phyloP scores from a whole-genome alignment of 2,329 filamentous ascomycete species.

The Zymoseptoria pseudotritici region DNA sequence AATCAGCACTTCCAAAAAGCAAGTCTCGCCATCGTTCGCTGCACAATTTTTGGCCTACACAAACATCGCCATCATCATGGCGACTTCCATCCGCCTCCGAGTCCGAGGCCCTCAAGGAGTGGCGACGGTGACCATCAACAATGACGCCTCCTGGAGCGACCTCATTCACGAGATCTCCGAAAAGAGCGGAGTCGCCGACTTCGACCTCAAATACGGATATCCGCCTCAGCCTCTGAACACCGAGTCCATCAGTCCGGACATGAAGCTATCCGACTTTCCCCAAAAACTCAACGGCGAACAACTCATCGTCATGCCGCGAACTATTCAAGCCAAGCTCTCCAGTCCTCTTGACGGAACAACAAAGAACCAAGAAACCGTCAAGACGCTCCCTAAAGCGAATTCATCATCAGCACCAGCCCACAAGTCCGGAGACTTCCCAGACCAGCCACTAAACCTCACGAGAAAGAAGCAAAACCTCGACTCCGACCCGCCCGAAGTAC shows the following conservation, averaged over 20 bases:
- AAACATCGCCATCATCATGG: conserved; percentile 4
- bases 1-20: too few species aligned
- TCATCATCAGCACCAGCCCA: conserved; percentile 20
- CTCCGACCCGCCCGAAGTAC: conserved; percentile 55
- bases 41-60: neutral
- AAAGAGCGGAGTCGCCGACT: conserved; percentile 57
- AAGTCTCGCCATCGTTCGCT: neutral
- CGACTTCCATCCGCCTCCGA: conserved; percentile 58
- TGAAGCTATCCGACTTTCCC: conserved; percentile 48
- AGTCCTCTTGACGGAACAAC: conserved; percentile 23
- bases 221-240: conserved; percentile 65
- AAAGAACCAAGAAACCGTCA: conserved; percentile 17
- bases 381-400: conserved; percentile 19
- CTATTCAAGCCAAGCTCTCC: conserved; percentile 31
- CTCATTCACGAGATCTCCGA: conserved; percentile 55
- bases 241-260: conserved; percentile 44
- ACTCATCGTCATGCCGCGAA: conserved; percentile 52
- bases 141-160: conserved; percentile 58
- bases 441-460: conserved; percentile 30
- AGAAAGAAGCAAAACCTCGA: conserved; percentile 40
- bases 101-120: conserved; percentile 68
- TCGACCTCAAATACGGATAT: conserved; percentile 77
- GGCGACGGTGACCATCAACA: conserved; percentile 60
- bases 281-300: conserved; percentile 61
- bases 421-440: conserved; percentile 22